Base-by-base conservation (phyloP, 106 monocot genomes). In the Amphibolis antarctica region DNA sequence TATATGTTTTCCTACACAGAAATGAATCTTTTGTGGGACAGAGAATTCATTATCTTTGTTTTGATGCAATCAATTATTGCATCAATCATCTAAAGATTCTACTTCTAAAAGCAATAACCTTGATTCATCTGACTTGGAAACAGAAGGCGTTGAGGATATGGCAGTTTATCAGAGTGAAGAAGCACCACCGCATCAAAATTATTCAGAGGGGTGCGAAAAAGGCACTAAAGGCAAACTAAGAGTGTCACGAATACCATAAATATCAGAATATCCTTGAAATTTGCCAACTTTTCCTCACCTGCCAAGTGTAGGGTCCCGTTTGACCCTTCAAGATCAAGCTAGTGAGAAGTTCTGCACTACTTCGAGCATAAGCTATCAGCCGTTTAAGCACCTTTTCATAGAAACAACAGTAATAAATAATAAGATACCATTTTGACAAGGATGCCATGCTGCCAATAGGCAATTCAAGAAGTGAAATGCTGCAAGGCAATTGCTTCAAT, bases 181-280 rank as follows among this genome's bases (percentile, higher is more conserved):
- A 87, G 72, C 51, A 91, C 65, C 1, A 98, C 74, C 5, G 98
- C 98, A 81, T 91, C 98, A 71, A 91, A 98, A 55, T 85, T 87
- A 55, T 82, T 81, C 69, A 98, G 58, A 27, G 98, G 90, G 23
- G 90, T 98, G 42, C 80, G 69, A 30, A 98, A 87, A 13, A 98
- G 45, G 66, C 91, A 85, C 91, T 96, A 56, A 27, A 46, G 6
- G n/a, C 30, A 42, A n/a, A 60, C 44, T 14, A 46, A 46, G 45
- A 46, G 18, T 60, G 43, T 9, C 13, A 5, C 28, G 12, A 26
- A 17, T 28, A 27, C 25, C 28, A 45, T 36, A 66, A 20, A 20
- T 31, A 13, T 1, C 26, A 22, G 28, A 30, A 21, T 44, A 55
- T 55, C 59, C 18, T 19, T 60, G 15, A 60, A 28, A 49, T 18